Evolutionary conservation across 805 yeast genomes (phyloP).

Genomic region (Lachancea lanzarotensis): DNA sequence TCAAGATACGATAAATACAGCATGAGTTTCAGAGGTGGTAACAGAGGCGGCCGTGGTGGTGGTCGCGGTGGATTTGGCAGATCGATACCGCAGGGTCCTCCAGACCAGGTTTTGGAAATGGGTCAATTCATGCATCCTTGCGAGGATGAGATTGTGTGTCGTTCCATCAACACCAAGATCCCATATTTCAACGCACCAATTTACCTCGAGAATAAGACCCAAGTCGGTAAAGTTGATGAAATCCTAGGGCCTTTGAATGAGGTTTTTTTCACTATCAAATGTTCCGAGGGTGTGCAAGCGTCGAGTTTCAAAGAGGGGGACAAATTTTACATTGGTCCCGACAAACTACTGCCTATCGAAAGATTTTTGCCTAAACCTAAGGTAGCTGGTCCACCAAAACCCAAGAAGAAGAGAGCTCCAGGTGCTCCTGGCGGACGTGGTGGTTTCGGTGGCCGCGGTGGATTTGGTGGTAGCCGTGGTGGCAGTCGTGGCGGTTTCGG

Average conservation of each 20-base stretch:
- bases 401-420: slow-evolving; percentile 57
- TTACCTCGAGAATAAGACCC: slow-evolving; percentile 90
- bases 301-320: slow-evolving; percentile 90
- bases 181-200: slow-evolving; percentile 99
- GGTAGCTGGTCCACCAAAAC: slow-evolving; percentile 75
- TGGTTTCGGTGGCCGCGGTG: slow-evolving; percentile 48
- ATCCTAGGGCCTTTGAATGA: slow-evolving; percentile 96
- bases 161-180: slow-evolving; percentile 85
- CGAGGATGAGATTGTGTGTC: slow-evolving; percentile 96
- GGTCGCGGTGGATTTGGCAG: slow-evolving; percentile 44
- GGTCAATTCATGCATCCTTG: slow-evolving; percentile 88
- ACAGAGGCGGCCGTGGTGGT: slow-evolving; percentile 37
- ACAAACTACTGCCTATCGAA: slow-evolving; percentile 90
- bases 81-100: slow-evolving; percentile 84
- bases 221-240: slow-evolving; percentile 96
- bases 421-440: slow-evolving; percentile 48
- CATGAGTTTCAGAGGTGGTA: slow-evolving; percentile 39
- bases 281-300: slow-evolving; percentile 94
- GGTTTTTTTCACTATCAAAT: slow-evolving; percentile 95
- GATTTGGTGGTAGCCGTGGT: slow-evolving; percentile 42
- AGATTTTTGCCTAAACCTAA: slow-evolving; percentile 97
- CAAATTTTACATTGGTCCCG: slow-evolving; percentile 91
- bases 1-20: background rate
- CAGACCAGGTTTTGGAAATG: slow-evolving; percentile 91
- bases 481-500: slow-evolving; percentile 35